phyloP scores from a whole-genome alignment of 805 yeast genomes.

The Metschnikowia arizonensis region DNA sequence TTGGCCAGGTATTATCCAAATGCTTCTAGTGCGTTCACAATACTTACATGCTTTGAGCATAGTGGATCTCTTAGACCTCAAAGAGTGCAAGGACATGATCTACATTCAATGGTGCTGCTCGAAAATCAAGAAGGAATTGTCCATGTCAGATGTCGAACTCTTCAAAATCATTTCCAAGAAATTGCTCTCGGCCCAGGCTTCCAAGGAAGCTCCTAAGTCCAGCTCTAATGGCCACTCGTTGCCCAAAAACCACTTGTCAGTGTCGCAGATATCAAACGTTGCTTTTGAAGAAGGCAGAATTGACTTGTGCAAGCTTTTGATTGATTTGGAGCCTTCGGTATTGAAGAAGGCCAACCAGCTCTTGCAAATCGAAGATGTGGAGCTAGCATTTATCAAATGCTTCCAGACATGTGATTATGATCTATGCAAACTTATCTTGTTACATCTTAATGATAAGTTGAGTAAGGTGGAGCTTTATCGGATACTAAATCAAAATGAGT shows the following conservation, averaged over 20 bases:
- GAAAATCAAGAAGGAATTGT: slow-evolving; percentile 54
- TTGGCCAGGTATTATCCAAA: slow-evolving; percentile 48
- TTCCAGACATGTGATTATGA: slow-evolving; percentile 59
- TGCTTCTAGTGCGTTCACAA: slow-evolving; percentile 55
- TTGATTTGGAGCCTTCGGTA: slow-evolving; percentile 63
- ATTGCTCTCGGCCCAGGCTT: slow-evolving; percentile 27
- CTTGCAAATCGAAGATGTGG: slow-evolving; percentile 67
- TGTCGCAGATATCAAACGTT: slow-evolving; percentile 53
- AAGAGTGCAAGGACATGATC: slow-evolving; percentile 40
- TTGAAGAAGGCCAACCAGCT: slow-evolving; percentile 55
- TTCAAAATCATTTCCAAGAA: slow-evolving; percentile 46
- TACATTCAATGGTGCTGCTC: slow-evolving; percentile 78
- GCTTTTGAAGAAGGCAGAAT: slow-evolving; percentile 82
- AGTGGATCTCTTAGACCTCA: slow-evolving; percentile 43
- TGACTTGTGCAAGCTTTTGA: slow-evolving; percentile 60
- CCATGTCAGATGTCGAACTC: slow-evolving; percentile 56
- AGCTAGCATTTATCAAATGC: slow-evolving; percentile 63
- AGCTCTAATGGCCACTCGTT: not conserved
- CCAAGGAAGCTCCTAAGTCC: slow-evolving; percentile 24
- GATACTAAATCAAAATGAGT: slow-evolving; percentile 49
- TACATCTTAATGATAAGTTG: slow-evolving; percentile 50
- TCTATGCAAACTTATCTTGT: slow-evolving; percentile 53
- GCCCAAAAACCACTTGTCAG: slow-evolving; percentile 41
- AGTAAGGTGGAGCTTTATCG: slow-evolving; percentile 68
- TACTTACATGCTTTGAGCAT: slow-evolving; percentile 64